Base-by-base conservation (phyloP, 306 rosid species). In the Vigna hirtella region DNA sequence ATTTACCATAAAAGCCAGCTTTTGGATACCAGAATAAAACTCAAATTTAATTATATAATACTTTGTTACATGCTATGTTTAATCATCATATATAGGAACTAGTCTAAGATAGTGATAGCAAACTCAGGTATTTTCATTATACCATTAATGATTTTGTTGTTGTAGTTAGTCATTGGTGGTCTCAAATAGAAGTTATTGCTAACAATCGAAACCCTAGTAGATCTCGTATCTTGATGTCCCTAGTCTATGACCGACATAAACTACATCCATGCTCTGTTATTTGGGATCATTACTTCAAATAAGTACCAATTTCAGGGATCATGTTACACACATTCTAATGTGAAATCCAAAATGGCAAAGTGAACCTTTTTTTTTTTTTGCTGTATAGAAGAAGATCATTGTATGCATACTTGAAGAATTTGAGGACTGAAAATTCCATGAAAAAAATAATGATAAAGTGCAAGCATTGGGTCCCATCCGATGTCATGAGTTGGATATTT, bases 31-130 rank as follows among this genome's bases (percentile, higher is more conserved):
- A 26, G 28, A 26, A 26, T 26, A 57, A 67, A 49, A 81, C 30
- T 30, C 47, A 70, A 76, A 51, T 45, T 76, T 51, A 36, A 67
- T 82, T 84, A 90, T 45, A 90, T 83, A 72, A 90, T 78, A 79
- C 91, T 91, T 74, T 26, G 28, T 26, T 42, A 42, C 38, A 34
- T 34, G 38, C 38, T 34, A 34, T 34, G 38, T 34, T 34, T 34
- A 34, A 34, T 34, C 38, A 48, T 17, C 43, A 57, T 34, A 3
- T 50, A 36, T 79, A 26, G 77, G 22, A 79, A 36, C 47, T 36
- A 36, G 9, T 49, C 62, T 79, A 32, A n/a, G 49, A 53, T 36
- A 51, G 16, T 53, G 22, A 65, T 71, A 40, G 14, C 18, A 18
- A 50, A n/a, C 14, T 52, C 17, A 52, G 66, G 73, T 64, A 48